phyloP scores from a whole-genome alignment of 176 grass and related monocot genomes.

The Carex kokanica region DNA sequence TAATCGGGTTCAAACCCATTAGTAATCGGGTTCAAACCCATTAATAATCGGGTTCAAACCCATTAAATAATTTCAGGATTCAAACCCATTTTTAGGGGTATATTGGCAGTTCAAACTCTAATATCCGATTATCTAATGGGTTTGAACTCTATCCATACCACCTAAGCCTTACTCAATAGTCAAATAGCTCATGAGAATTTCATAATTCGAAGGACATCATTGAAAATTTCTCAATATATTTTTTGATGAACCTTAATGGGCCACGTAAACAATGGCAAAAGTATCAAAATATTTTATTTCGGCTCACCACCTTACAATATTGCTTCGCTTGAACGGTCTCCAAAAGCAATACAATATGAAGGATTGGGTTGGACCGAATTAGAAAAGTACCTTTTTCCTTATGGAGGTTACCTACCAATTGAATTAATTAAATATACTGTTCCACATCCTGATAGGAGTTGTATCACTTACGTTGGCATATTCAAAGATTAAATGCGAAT shows the following conservation, averaged over 20 bases:
- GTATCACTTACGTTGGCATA: neutral
- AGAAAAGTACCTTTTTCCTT: neutral
- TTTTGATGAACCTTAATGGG: neutral
- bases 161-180: too few relatives aligned
- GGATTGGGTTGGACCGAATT: neutral
- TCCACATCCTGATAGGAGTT: neutral
- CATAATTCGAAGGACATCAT: neutral
- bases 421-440: neutral
- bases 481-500: neutral
- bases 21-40: too few relatives aligned
- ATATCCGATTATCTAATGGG: too few relatives aligned
- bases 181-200: neutral
- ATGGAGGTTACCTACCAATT: neutral
- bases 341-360: neutral
- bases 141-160: too few relatives aligned
- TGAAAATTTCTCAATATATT: neutral
- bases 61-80: too few relatives aligned
- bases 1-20: too few relatives aligned
- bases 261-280: neutral
- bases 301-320: neutral
- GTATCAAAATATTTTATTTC: neutral
- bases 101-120: too few relatives aligned
- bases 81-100: too few relatives aligned
- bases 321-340: neutral
- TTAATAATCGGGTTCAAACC: too few relatives aligned